These are phyloP conservation scores for Terfezia claveryi DNA, from an alignment of 495 filamentous ascomycete genomes.

Conservation along the genomic window DNA sequence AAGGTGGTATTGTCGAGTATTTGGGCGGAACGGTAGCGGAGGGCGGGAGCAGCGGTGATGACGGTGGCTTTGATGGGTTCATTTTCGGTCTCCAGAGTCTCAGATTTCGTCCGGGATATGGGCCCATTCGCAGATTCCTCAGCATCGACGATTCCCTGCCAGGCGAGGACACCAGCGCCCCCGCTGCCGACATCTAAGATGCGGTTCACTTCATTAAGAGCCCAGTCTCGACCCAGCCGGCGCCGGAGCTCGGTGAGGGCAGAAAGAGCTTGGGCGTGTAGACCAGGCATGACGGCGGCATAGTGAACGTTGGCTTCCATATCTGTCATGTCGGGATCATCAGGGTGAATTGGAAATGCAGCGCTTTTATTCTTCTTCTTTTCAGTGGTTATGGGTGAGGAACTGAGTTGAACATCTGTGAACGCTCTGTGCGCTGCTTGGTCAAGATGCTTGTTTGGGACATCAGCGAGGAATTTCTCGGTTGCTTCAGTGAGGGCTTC, in stretches of 20 bases:
- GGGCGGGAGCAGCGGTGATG: slow-evolving; percentile 35
- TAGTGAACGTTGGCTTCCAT: slow-evolving; percentile 78
- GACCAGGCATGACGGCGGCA: slow-evolving; percentile 53
- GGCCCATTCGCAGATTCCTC: not conserved
- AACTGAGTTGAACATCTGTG: slow-evolving; percentile 51
- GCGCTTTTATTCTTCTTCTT: slow-evolving; percentile 26
- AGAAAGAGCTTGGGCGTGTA: slow-evolving; percentile 53
- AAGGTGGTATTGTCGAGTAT: slow-evolving; percentile 80
- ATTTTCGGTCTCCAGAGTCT: slow-evolving; percentile 23
- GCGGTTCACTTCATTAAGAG: slow-evolving; percentile 39
- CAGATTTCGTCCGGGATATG: slow-evolving; percentile 26
- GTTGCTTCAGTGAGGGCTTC: slow-evolving; percentile 17
- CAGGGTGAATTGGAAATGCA: slow-evolving; percentile 44
- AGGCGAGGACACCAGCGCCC: slow-evolving; percentile 66
- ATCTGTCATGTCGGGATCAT: slow-evolving; percentile 49
- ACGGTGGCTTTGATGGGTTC: slow-evolving; percentile 36
- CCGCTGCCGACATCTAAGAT: slow-evolving; percentile 71
- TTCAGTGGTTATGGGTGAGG: slow-evolving; percentile 32
- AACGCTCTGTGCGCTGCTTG: slow-evolving; percentile 46
- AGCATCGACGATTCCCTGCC: slow-evolving; percentile 49
- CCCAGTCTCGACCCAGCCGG: slow-evolving; percentile 61
- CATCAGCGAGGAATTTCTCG: slow-evolving; percentile 40
- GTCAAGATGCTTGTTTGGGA: slow-evolving; percentile 45
- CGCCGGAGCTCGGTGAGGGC: slow-evolving; percentile 65
- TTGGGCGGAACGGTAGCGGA: slow-evolving; percentile 53